Evolutionary conservation across 345 rosid genomes (phyloP).

Genomic region (Acer yangbiense): DNA sequence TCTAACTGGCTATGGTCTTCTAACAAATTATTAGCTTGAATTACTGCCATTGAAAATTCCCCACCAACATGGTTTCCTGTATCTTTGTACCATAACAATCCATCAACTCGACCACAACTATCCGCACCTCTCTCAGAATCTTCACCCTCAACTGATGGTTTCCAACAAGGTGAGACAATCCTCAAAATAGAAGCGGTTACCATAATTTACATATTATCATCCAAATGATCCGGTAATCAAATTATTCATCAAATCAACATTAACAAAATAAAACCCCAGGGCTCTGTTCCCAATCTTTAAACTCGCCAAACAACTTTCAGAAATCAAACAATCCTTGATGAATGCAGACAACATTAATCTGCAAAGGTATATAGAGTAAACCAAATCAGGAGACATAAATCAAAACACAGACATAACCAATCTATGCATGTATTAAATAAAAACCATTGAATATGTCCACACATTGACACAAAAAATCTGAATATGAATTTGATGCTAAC

Average conservation of each 20-base stretch:
- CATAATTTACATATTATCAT: conserved; percentile 81
- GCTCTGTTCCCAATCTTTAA: conserved; percentile 49
- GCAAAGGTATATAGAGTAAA: conserved; percentile 25
- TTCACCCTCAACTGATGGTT: conserved; percentile 72
- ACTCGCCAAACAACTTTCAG: conserved; percentile 47
- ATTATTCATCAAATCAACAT: conserved; percentile 44
- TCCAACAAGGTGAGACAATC: conserved; percentile 89
- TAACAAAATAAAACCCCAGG: conserved; percentile 21
- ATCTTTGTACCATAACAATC: conserved; percentile 91
- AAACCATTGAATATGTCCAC: background rate
- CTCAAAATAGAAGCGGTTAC: conserved; percentile 65
- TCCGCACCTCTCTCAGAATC: conserved; percentile 62
- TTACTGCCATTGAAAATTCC: conserved; percentile 93
- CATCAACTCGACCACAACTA: conserved; percentile 60
- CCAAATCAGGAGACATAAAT: conserved; percentile 11
- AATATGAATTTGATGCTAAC: too few relatives aligned
- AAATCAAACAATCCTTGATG: conserved; percentile 58
- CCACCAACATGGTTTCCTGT: conserved; percentile 65
- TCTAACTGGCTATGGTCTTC: conserved; percentile 94
- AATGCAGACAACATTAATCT: conserved; percentile 77
- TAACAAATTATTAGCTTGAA: conserved; percentile 79
- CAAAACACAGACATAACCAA: background rate
- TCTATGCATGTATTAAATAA: background rate
- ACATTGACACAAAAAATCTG: background rate
- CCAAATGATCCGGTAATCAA: conserved; percentile 67